phyloP scores from a whole-genome alignment of 2,329 filamentous ascomycete species.

The Aspergillus chevalieri region DNA sequence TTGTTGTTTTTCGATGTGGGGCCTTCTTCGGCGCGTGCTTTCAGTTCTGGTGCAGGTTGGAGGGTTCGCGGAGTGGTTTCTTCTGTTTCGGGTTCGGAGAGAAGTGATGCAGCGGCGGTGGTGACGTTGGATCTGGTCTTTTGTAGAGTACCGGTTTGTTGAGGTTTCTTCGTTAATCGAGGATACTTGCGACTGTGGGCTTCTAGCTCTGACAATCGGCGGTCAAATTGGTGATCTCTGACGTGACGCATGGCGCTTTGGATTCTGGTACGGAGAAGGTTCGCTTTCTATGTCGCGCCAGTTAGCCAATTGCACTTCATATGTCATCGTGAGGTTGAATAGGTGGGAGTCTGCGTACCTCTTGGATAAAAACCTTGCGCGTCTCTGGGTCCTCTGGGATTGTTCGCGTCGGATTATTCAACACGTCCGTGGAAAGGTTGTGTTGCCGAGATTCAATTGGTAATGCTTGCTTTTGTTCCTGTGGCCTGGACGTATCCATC shows the following conservation, averaged over 20 bases:
- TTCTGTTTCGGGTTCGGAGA: neutral
- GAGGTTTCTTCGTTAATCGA: constrained; percentile 12
- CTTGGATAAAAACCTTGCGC: constrained; percentile 35
- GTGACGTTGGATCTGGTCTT: neutral
- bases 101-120: neutral
- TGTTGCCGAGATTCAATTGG: neutral
- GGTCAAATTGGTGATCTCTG: constrained; percentile 33
- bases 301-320: neutral
- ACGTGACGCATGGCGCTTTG: constrained; percentile 38
- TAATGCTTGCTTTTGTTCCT: constrained; percentile 11
- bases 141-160: neutral
- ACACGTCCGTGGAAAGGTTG: neutral
- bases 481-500: constrained; percentile 12
- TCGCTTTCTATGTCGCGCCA: constrained; percentile 31
- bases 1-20: constrained; percentile 4
- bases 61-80: constrained; percentile 3
- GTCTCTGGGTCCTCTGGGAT: constrained; percentile 31
- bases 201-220: constrained; percentile 36
- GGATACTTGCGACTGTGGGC: constrained; percentile 32
- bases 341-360: constrained; percentile 20
- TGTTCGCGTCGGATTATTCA: constrained; percentile 6
- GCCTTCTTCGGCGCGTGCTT: neutral
- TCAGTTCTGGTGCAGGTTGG: constrained; percentile 13
- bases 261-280: constrained; percentile 31
- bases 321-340: neutral